Base-by-base conservation (phyloP, 768 basidiomycete species). In the Rhodotorula kratochvilovae region DNA sequence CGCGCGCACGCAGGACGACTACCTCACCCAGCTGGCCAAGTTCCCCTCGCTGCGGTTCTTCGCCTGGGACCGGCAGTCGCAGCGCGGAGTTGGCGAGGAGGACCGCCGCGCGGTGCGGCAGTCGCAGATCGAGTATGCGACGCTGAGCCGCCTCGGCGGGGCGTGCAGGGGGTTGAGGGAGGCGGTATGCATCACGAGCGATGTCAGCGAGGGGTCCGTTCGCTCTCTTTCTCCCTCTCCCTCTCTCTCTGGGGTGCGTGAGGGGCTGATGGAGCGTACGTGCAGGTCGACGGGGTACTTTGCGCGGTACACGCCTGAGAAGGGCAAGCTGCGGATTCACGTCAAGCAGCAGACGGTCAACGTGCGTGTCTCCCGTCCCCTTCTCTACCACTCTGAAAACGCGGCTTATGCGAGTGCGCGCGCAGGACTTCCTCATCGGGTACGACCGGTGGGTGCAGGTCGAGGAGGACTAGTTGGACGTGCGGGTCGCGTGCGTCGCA, bases 391-490 rank as follows among this genome's bases (percentile, higher is more conserved):
- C n/a, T n/a, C n/a, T n/a, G n/a, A n/a, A n/a, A n/a, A n/a, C n/a
- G n/a, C n/a, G n/a, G n/a, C n/a, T n/a, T n/a, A n/a, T n/a, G n/a
- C n/a, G n/a, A n/a, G n/a, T n/a, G n/a, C n/a, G n/a, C 23, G 43
- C 29, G 50, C 59, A 68, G 60, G 69, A 73, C 23, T 73, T 73
- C 35, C 23, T 73, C 0, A 65, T 73, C 35, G 19, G 54, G 33
- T 73, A 61, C 33, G 67, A 73, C 13, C 27, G 71, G 7, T 73
- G 67, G 71, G 31, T 72, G 21, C 15, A 55, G 45, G 70, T 71
- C 4, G 61, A 71, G 50, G 70, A 71, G 29, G 70, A 71, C 29
- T 71, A 23, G n/a, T n/a, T n/a, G n/a, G n/a, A n/a, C n/a, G n/a
- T n/a, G n/a, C n/a, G n/a, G n/a, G n/a, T n/a, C n/a, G n/a, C n/a